A percentile compares a stretch with the other conserved stretches of the same genome.
Conservation (phyloP, 192 early-diverging fungal species). For the Chytriomyces confervae region DNA sequence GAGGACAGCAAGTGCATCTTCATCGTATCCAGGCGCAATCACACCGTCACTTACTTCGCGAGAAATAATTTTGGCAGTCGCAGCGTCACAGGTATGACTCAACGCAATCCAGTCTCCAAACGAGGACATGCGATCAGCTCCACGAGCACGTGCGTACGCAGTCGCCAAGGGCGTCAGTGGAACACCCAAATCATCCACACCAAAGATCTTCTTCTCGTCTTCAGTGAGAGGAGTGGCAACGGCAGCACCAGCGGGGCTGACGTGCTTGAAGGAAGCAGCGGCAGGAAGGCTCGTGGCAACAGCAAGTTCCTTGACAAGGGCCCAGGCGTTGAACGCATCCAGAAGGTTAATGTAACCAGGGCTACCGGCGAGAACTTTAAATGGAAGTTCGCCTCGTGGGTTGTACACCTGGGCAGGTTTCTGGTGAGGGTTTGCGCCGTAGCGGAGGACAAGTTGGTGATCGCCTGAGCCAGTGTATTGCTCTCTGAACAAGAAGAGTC, state of each 20-base stretch:
- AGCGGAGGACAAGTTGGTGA: slow-evolving; percentile 83
- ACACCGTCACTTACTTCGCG: slow-evolving; percentile 97
- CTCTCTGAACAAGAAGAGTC: slow-evolving; percentile 37
- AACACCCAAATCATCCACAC: slow-evolving; percentile 81
- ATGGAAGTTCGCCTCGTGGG: slow-evolving; percentile 80
- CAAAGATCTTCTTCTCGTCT: slow-evolving; percentile 87
- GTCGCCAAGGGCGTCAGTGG: slow-evolving; percentile 83
- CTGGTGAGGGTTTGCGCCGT: slow-evolving; percentile 99
- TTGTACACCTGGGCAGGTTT: slow-evolving; percentile 94
- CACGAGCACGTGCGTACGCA: slow-evolving; percentile 97
- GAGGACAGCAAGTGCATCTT: slow-evolving; percentile 88
- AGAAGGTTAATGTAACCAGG: slow-evolving; percentile 99
- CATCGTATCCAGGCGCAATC: slow-evolving; percentile 89
- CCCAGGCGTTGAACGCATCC: slow-evolving; percentile 97
- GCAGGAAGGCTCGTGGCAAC: slow-evolving; percentile 86
- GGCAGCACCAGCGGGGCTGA: slow-evolving; percentile 97
- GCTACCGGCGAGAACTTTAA: slow-evolving; percentile 89
- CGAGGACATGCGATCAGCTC: slow-evolving; percentile 98
- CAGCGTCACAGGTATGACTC: slow-evolving; percentile 84
- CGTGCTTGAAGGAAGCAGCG: slow-evolving; percentile 99
- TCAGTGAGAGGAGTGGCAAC: slow-evolving; percentile 81
- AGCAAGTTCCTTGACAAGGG: slow-evolving; percentile 95
- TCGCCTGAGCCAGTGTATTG: slow-evolving; percentile 81
- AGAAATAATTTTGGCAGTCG: slow-evolving; percentile 93
- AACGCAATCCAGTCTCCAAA: slow-evolving; percentile 99